phyloP scores from a whole-genome alignment of 2,329 filamentous ascomycete genomes.

The Epichloe amarillans region DNA sequence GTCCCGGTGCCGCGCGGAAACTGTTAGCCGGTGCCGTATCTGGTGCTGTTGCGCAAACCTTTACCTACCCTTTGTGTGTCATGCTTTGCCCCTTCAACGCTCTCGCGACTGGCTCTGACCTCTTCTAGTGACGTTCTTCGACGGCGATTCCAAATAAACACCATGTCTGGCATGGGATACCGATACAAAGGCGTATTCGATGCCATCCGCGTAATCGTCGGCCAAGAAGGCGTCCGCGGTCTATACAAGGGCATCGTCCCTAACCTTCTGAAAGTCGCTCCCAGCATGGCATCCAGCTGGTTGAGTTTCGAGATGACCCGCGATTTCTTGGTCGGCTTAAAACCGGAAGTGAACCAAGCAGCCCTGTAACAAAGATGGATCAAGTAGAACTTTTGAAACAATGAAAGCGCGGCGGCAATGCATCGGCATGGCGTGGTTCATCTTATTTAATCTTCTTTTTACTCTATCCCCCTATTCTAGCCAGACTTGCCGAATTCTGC shows the following conservation, averaged over 20 bases:
- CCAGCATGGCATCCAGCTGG: constrained; percentile 98
- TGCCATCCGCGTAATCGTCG: constrained; percentile 67
- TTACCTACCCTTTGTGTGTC: constrained; percentile 91
- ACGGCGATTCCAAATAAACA: constrained; percentile 94
- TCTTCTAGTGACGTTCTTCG: constrained; percentile 67
- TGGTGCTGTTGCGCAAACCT: constrained; percentile 93
- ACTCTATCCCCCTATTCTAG: not conserved
- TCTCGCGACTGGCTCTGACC: constrained; percentile 9
- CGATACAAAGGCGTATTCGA: constrained; percentile 81
- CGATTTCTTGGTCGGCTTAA: constrained; percentile 63
- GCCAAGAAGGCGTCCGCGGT: constrained; percentile 70
- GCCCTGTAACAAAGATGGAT: constrained; percentile 12
- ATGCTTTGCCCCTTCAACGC: not conserved
- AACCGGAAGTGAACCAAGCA: constrained; percentile 24
- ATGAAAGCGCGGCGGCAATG: not conserved
- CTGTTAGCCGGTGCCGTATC: constrained; percentile 82
- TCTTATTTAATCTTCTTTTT: not conserved
- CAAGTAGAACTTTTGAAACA: constrained; percentile 1
- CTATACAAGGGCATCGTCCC: constrained; percentile 94
- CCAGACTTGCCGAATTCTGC: not conserved
- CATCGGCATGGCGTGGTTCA: constrained; percentile 1
- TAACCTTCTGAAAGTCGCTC: constrained; percentile 91
- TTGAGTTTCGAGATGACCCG: constrained; percentile 90
- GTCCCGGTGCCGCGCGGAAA: constrained; percentile 69
- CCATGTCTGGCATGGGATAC: constrained; percentile 97